Evolutionary conservation across 164 flowering plant genomes (phyloP), one percentile per base, ranked within the genome.

Genomic region (Chimonanthus salicifolius): DNA sequence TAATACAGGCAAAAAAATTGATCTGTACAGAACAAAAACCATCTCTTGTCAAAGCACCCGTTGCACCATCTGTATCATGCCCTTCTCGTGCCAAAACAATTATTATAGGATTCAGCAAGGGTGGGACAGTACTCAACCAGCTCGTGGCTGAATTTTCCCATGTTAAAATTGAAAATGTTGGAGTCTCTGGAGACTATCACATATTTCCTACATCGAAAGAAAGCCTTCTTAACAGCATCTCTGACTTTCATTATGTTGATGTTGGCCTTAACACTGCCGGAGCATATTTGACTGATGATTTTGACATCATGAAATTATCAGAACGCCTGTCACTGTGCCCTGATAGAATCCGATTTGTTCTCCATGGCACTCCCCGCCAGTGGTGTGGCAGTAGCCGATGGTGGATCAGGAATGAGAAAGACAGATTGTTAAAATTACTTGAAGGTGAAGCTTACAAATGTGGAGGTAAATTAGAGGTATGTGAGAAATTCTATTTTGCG

Each of bases 331-430:
- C 21, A n/a, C 71, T 70, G 33, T 73, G 86, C 49, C 79, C 79
- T 21, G 9, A 48, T 7, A 75, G 83, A 21, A 78, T 94, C 43
- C 87, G 87, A 7, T 84, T 94, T 76, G 78, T 80, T 10, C 81
- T 92, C 64, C 97, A 92, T 76, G 97, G 97, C 72, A 92, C 97
- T 73, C 97, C 97, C 0, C 86, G 97, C 72, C 99, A 92, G 76
- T 92, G 97, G 98, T 70, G 83, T 76, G 95, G 91, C 74, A 68
- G 72, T 4, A 78, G 82, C 67, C 81, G 97, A 58, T 54, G 68
- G 47, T 90, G 86, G 90, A 90, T 94, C 13, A 76, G 77, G 20
- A 69, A 85, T 43, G 99, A 94, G 72, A 91, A 90, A 70, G 88
- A 92, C 6, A 81, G 49, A 71, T 60, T 94, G 77, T 68, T 80